Base-by-base conservation (phyloP, 2,329 filamentous ascomycete genomes). In the Monilinia fructicola region DNA sequence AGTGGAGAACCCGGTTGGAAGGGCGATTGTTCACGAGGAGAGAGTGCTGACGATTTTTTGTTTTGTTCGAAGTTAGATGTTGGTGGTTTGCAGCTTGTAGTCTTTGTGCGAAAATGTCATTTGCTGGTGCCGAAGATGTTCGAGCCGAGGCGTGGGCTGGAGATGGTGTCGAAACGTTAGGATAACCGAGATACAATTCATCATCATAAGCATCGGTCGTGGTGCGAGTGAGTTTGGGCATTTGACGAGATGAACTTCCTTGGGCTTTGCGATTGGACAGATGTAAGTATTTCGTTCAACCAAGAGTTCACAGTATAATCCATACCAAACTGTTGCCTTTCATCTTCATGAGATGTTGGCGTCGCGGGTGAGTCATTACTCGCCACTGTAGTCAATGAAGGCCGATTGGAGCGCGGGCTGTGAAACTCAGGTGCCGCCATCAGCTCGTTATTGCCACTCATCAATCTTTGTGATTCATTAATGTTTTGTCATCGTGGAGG, bases 131-230 rank as follows among this genome's bases (percentile, higher is more conserved):
- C 26, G 67, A 28, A 21, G 65, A 46, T 18, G 65, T 52, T 21
- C 31, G 52, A 40, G 68, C 75, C 66, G 76, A 74, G 77, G 76
- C 70, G 76, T 78, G 75, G 58, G 82, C 80, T 11, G 81, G 79
- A 3, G 86, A 80, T 4, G 86, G 79, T 5, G 86, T 79, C 0
- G 85, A 83, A 0, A 84, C 84, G 73, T 88, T 82, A 44, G 81
- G 82, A 68, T 88, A 87, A 72, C 83, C 84, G 0, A 90, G 89
- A 72, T 89, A 96, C 0, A 96, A 84, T 77, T 95, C 92, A 76
- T 97, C 93, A 73, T 87, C 85, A 74, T 91, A 94, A 60, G 92
- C 85, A 74, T 96, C 92, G 23, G 92, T 94, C 79, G 95, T 92
- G 0, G 93, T 95, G 66, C 92, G 85, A 72, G 93, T 89, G 70